Evolutionary conservation across 2,329 filamentous ascomycete species (phyloP).

Genomic region (Phialophora expanda): DNA sequence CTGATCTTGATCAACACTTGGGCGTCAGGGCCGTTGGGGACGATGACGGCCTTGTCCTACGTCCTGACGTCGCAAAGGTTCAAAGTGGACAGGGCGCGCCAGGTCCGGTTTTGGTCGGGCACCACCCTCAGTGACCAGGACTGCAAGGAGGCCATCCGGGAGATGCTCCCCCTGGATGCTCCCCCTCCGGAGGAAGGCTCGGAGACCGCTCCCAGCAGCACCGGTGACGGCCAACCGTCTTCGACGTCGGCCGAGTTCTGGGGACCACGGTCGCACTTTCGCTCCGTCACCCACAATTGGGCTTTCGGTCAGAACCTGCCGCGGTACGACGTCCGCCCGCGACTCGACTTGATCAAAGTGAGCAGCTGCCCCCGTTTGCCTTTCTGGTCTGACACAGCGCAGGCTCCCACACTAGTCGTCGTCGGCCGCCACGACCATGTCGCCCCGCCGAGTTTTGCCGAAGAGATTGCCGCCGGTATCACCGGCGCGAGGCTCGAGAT

Average conservation of each 20-base stretch:
- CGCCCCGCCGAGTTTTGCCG: conserved; percentile 14
- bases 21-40: conserved; percentile 21
- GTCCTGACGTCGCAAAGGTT: conserved; percentile 21
- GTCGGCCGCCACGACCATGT: conserved; percentile 29
- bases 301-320: conserved; percentile 26
- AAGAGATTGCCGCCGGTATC: conserved; percentile 20
- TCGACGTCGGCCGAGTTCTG: conserved; percentile 12
- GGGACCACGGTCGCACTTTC: conserved; percentile 4
- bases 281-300: conserved; percentile 25
- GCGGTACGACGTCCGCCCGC: conserved; percentile 24
- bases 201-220: not conserved
- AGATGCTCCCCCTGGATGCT: conserved; percentile 21
- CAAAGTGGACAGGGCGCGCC: conserved; percentile 24
- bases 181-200: not conserved
- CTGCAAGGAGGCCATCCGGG: conserved; percentile 12
- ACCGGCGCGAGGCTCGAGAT: conserved; percentile 20
- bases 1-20: conserved; percentile 23
- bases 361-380: not conserved
- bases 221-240: too few species aligned
- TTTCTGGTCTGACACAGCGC: not conserved
- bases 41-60: conserved; percentile 22
- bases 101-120: conserved; percentile 28
- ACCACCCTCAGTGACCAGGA: conserved; percentile 21
- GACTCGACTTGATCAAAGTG: conserved; percentile 22
- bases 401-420: conserved; percentile 24